Percentiles rank a stretch among this genome's conserved stretches.
These are phyloP conservation scores for Cercophora scortea DNA, from an alignment of 495 filamentous ascomycete species.

Conservation along the genomic window DNA sequence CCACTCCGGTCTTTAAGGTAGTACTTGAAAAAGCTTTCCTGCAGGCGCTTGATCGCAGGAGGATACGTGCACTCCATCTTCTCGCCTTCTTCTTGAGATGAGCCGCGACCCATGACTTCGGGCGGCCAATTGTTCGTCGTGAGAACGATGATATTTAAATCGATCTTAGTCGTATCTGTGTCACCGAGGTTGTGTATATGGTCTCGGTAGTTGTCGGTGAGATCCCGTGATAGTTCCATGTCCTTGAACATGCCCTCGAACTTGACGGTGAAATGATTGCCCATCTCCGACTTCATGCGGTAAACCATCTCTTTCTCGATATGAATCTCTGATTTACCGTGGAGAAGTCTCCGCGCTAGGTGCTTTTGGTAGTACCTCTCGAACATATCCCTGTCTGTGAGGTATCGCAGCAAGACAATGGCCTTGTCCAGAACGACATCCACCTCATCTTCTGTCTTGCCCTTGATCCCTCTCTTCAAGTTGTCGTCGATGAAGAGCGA, in stretches of 20 bases:
- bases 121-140: constrained; percentile 93
- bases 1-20: constrained; percentile 85
- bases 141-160: constrained; percentile 75
- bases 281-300: constrained; percentile 91
- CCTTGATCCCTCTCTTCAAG: constrained; percentile 86
- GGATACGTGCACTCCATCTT: constrained; percentile 61
- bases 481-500: constrained; percentile 98
- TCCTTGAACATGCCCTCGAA: constrained; percentile 98
- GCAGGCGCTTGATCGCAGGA: constrained; percentile 62
- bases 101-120: constrained; percentile 59
- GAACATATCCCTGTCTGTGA: constrained; percentile 90
- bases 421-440: constrained; percentile 84
- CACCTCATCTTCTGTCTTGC: constrained; percentile 85
- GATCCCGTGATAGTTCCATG: constrained; percentile 82
- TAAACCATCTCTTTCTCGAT: constrained; percentile 93
- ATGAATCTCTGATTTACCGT: constrained; percentile 77
- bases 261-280: constrained; percentile 86
- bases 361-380: constrained; percentile 99
- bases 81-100: constrained; percentile 38
- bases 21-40: constrained; percentile 81
- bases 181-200: constrained; percentile 59
- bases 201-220: constrained; percentile 65
- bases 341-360: constrained; percentile 74
- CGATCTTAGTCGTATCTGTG: constrained; percentile 57
- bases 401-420: constrained; percentile 75